phyloP scores from a whole-genome alignment of 139 green algal species.

The Coelastrella sp. region DNA sequence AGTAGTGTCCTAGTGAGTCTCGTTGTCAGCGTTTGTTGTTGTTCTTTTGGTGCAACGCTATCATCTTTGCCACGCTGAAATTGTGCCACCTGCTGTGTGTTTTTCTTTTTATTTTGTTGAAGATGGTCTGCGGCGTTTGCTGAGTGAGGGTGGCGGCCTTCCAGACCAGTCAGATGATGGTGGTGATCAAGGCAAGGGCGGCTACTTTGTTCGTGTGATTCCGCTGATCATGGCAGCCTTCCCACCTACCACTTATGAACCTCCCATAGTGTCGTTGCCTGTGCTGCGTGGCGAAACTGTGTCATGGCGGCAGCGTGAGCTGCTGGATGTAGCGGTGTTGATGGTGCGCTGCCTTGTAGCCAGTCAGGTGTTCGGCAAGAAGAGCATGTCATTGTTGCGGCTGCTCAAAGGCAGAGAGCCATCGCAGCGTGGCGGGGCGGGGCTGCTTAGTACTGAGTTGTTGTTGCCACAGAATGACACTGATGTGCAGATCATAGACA shows the following conservation, averaged over 20 bases:
- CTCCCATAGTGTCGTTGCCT: background rate
- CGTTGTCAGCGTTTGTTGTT: background rate
- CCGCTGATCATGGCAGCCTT: constrained; percentile 3
- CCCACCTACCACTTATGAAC: background rate
- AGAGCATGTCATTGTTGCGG: background rate
- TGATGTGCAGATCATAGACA: background rate
- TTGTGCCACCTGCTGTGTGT: constrained; percentile 3
- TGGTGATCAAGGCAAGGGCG: background rate
- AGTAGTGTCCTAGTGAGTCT: background rate
- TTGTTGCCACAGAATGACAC: background rate
- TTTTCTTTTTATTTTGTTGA: background rate
- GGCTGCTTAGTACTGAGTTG: background rate
- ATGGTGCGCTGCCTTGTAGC: background rate
- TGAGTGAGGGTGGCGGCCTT: constrained; percentile 1
- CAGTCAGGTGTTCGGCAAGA: background rate
- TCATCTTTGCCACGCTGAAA: constrained; percentile 1
- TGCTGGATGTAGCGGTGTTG: background rate
- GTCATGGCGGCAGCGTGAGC: background rate
- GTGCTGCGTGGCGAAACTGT: background rate
- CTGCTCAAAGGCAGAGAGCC: background rate
- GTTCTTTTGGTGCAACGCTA: background rate
- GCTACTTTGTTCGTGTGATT: constrained; percentile 5
- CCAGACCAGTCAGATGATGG: constrained; percentile 4
- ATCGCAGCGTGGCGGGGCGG: background rate
- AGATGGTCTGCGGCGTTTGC: background rate